Percentiles rank a stretch among this genome's conserved stretches.
Evolutionary conservation across 2,329 filamentous ascomycete species (phyloP).

Genomic region (Pyrenophora graminea): DNA sequence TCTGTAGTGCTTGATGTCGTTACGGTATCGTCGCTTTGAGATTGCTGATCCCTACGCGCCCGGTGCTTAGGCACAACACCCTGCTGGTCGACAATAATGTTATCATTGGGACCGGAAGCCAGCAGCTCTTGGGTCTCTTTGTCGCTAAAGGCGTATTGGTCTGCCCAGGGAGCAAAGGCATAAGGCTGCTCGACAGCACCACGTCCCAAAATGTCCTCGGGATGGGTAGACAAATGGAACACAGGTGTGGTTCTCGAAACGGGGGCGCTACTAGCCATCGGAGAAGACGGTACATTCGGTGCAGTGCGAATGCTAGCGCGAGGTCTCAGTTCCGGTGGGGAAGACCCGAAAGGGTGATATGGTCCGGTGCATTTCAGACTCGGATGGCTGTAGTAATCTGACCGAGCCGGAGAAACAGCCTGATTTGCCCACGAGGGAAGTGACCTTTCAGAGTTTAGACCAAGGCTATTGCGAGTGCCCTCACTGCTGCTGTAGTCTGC

Average conservation of each 20-base stretch:
- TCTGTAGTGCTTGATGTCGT: constrained; percentile 8
- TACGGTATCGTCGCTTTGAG: not conserved
- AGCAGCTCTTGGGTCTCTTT: constrained; percentile 42
- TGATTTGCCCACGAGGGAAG: constrained; percentile 18
- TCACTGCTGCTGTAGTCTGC: constrained; percentile 43
- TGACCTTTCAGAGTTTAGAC: constrained; percentile 13
- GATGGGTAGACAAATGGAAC: constrained; percentile 11
- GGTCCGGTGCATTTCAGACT: constrained; percentile 29
- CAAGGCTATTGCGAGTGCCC: constrained; percentile 25
- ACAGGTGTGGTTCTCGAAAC: constrained; percentile 24
- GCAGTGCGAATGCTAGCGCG: constrained; percentile 13
- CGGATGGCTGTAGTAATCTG: constrained; percentile 35
- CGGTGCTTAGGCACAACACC: not conserved
- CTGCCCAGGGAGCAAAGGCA: constrained; percentile 23
- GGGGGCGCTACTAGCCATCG: constrained; percentile 16
- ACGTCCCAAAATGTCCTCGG: not conserved
- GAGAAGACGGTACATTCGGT: constrained; percentile 10
- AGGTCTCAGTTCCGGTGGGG: constrained; percentile 29
- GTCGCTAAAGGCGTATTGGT: constrained; percentile 34
- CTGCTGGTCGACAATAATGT: constrained; percentile 36
- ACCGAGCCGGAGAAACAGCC: constrained; percentile 13
- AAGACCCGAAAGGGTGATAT: constrained; percentile 34
- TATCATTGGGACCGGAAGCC: constrained; percentile 44
- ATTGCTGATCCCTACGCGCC: constrained; percentile 1
- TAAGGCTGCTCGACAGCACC: constrained; percentile 18